Evolutionary conservation across 2,329 filamentous ascomycete species (phyloP).

Genomic region (Bipolaris gigantea): DNA sequence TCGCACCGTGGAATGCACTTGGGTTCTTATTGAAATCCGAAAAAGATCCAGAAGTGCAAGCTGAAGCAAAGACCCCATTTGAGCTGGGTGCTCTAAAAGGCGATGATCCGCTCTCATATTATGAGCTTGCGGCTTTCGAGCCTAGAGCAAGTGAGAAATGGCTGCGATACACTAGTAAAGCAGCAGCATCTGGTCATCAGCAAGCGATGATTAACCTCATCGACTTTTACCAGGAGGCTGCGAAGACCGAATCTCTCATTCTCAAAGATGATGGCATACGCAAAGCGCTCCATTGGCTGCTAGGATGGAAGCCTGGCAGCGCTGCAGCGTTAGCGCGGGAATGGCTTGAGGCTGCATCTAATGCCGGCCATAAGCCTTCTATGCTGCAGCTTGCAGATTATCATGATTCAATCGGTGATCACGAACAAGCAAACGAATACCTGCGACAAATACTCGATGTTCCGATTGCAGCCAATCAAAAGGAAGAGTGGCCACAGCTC

Average conservation of each 20-base stretch:
- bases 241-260: constrained; percentile 16
- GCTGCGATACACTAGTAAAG: constrained; percentile 51
- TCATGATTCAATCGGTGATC: constrained; percentile 16
- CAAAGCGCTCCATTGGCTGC: constrained; percentile 30
- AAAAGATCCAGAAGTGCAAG: constrained; percentile 15
- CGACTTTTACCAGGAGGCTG: constrained; percentile 46
- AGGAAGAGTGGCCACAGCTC: constrained; percentile 33
- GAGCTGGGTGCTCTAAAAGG: constrained; percentile 42
- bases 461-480: constrained; percentile 13
- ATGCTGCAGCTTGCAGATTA: constrained; percentile 31
- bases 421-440: constrained; percentile 17
- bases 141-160: constrained; percentile 39
- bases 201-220: constrained; percentile 46
- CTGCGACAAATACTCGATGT: constrained; percentile 21
- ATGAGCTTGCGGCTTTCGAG: constrained; percentile 38
- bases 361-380: constrained; percentile 33
- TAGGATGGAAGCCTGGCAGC: constrained; percentile 21
- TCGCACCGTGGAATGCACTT: constrained; percentile 38
- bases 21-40: constrained; percentile 27
- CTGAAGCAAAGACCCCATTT: constrained; percentile 37
- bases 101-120: constrained; percentile 51
- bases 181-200: constrained; percentile 46
- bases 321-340: constrained; percentile 28
- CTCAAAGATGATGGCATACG: constrained; percentile 14
- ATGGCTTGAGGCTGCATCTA: constrained; percentile 37